Percentiles rank a stretch among this genome's conserved stretches.
phyloP scores from a whole-genome alignment of 768 basidiomycete species.

The Trametes sanguinea region DNA sequence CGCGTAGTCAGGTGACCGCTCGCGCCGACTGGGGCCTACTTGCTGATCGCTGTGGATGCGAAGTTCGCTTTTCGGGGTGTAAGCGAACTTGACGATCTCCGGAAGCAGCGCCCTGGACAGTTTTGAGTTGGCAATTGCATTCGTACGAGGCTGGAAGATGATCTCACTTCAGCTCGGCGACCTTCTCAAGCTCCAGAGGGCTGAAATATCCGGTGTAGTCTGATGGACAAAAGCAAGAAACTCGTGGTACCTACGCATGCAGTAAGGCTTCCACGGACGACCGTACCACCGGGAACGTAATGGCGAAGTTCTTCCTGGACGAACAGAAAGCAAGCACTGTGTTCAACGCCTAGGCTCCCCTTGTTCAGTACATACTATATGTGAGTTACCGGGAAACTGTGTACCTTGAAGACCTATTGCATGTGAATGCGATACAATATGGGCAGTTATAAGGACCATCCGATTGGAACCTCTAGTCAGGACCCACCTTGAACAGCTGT shows the following conservation, averaged over 20 bases:
- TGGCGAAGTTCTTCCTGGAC: conserved; percentile 76
- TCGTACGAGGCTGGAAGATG: not conserved
- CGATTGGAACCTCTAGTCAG: not conserved
- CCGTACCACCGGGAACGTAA: conserved; percentile 74
- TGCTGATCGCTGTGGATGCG: conserved; percentile 49
- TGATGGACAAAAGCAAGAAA: no score
- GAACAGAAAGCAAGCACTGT: conserved; percentile 88
- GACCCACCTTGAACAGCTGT: conserved; percentile 60
- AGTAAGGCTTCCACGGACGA: conserved; percentile 80
- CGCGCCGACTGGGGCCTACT: conserved; percentile 28
- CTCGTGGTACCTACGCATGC: conserved; percentile 54
- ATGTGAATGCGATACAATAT: conserved; percentile 19
- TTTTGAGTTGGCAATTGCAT: not conserved
- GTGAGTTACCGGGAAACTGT: not conserved
- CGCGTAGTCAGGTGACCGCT: conserved; percentile 45
- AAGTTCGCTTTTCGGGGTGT: conserved; percentile 65
- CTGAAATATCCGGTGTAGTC: conserved; percentile 39
- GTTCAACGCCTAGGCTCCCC: conserved; percentile 66
- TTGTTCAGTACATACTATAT: not conserved
- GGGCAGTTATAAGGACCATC: not conserved
- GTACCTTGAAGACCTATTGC: conserved; percentile 48
- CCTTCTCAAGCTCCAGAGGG: conserved; percentile 72
- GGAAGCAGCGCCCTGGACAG: conserved; percentile 72
- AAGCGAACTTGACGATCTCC: conserved; percentile 78
- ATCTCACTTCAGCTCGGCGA: conserved; percentile 81